These are phyloP conservation scores for Suillus alpinus DNA, from an alignment of 768 basidiomycete genomes.

Conservation along the genomic window DNA sequence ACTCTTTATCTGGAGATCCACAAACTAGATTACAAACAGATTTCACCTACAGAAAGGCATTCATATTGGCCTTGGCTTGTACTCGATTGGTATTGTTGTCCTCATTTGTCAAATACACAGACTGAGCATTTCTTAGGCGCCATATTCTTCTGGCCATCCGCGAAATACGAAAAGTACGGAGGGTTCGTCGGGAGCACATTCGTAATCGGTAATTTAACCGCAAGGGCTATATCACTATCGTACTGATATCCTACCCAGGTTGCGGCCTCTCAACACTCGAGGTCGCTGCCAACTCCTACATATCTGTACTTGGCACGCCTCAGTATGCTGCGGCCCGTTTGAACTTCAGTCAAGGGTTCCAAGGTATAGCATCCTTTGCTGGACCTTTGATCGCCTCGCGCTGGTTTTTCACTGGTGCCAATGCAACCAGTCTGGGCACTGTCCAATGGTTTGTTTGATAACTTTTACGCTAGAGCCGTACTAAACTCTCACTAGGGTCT, in stretches of 20 bases:
- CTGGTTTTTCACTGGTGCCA: constrained; percentile 70
- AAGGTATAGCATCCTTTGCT: constrained; percentile 70
- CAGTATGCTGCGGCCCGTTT: constrained; percentile 72
- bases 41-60: constrained; percentile 47
- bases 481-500: constrained; percentile 43
- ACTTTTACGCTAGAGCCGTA: neutral
- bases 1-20: neutral
- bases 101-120: constrained; percentile 1
- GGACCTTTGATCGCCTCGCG: constrained; percentile 74
- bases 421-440: constrained; percentile 58
- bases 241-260: constrained; percentile 23
- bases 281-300: constrained; percentile 81
- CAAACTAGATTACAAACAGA: neutral
- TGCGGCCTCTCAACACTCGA: constrained; percentile 67
- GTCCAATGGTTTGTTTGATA: constrained; percentile 53
- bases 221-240: neutral
- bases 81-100: constrained; percentile 45
- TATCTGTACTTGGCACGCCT: constrained; percentile 63
- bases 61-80: constrained; percentile 56
- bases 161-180: constrained; percentile 62
- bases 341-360: constrained; percentile 79
- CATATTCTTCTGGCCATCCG: constrained; percentile 78
- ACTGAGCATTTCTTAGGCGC: constrained; percentile 43
- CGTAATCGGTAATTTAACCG: constrained; percentile 48
- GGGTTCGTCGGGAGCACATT: constrained; percentile 77